Conservation (phyloP, 2,329 filamentous ascomycete species). For the Coniosporium tulheliwenetii region DNA sequence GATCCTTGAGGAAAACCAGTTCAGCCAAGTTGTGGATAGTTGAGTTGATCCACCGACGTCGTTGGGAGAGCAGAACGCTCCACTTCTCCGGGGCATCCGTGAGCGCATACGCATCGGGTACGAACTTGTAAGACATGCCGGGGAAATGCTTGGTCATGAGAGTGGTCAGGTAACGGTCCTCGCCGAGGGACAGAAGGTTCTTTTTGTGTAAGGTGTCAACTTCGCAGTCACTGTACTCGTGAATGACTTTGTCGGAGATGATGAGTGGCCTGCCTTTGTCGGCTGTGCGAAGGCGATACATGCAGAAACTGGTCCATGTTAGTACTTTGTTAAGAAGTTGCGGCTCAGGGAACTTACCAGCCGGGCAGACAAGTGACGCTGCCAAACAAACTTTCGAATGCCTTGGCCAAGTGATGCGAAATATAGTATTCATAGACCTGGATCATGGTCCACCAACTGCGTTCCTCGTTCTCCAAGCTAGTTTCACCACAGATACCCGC, state of each 20-base stretch:
- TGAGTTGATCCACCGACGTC: constrained; percentile 98
- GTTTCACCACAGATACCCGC: constrained; percentile 96
- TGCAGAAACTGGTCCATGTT: constrained; percentile 62
- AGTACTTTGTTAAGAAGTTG: not conserved
- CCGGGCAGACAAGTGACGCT: constrained; percentile 97
- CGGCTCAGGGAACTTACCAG: constrained; percentile 49
- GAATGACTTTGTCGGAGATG: constrained; percentile 75
- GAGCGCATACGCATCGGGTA: constrained; percentile 80
- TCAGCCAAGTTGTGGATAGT: constrained; percentile 94
- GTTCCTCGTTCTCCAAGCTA: constrained; percentile 85
- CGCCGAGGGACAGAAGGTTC: constrained; percentile 83
- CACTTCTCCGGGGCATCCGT: constrained; percentile 91
- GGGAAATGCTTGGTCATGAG: constrained; percentile 98
- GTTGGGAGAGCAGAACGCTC: constrained; percentile 89
- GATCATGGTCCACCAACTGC: constrained; percentile 99
- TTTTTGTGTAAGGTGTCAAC: constrained; percentile 93
- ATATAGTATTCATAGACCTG: constrained; percentile 99
- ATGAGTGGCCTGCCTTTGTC: constrained; percentile 92
- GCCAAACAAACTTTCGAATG: constrained; percentile 94
- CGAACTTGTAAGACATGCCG: constrained; percentile 88
- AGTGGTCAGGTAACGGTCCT: constrained; percentile 94
- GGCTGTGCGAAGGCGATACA: constrained; percentile 90
- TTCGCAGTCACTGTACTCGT: constrained; percentile 74
- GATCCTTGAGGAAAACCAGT: constrained; percentile 74
- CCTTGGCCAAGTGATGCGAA: constrained; percentile 90